A percentile compares a stretch with the other conserved stretches of the same genome.
These are phyloP conservation scores for Geranium incanum DNA, from an alignment of 441 rosid genomes.

Conservation along the genomic window DNA sequence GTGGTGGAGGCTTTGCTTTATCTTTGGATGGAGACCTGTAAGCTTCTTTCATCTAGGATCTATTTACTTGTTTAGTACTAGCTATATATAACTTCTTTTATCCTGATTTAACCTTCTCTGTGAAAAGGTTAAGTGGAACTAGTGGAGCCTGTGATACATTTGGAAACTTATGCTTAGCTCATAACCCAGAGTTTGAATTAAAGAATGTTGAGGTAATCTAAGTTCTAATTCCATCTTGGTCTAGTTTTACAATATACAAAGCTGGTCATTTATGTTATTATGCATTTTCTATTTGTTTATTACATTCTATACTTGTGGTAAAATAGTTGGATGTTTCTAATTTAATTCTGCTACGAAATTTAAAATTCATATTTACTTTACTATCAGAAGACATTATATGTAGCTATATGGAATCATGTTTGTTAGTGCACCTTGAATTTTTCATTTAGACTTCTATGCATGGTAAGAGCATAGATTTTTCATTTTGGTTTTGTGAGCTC, in stretches of 20 bases:
- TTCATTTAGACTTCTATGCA: not conserved
- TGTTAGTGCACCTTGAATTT: not conserved
- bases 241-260: not conserved
- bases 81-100: not conserved
- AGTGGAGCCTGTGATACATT: slow-evolving; percentile 81
- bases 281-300: not conserved
- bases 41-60: slow-evolving; percentile 30
- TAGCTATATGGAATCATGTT: not conserved
- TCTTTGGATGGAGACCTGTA: slow-evolving; percentile 80
- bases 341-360: not conserved
- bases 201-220: slow-evolving; percentile 76
- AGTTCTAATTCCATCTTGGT: not conserved
- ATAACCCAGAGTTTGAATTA: slow-evolving; percentile 52
- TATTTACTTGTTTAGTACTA: not conserved
- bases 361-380: not conserved
- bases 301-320: not conserved
- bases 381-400: not conserved
- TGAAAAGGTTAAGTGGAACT: slow-evolving; percentile 67
- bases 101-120: slow-evolving; percentile 9
- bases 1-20: slow-evolving; percentile 80
- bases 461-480: not conserved
- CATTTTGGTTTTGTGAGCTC: not conserved
- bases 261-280: not conserved
- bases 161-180: slow-evolving; percentile 78
- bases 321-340: not conserved